Evolutionary conservation across 257 asterid genomes (phyloP), one percentile per base, ranked within the genome.

Genomic region (Agastache rugosa): DNA sequence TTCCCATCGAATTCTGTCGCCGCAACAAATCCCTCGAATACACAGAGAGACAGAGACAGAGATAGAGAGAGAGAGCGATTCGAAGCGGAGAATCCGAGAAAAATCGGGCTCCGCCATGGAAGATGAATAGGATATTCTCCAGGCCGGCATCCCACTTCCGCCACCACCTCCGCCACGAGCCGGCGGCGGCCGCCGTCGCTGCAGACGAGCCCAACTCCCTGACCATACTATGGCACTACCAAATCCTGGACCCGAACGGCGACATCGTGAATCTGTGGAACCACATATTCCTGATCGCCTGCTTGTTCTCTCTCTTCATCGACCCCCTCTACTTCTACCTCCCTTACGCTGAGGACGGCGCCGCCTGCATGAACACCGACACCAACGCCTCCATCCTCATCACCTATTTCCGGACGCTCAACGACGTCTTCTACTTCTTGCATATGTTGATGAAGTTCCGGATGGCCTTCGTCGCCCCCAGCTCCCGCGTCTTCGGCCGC

Each of bases 81-180:
- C 7, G 9, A 8, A 29, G 83, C 81, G 90, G 88, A 81, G 83
- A 78, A 80, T 82, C 87, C 85, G 86, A 77, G 1, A 19, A 42
- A 37, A 69, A 66, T 74, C 81, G 96, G 96, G 71, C 85, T 89
- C 97, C 93, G 95, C 97, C 80, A 91, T 90, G 97, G 97, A 90
- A 87, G 94, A 94, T 94, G 98, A 87, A 80, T 94, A 90, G 87
- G 35, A 73, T 94, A 85, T 80, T 94, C 83, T 63, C 81, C 74
- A 82, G 82, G 84, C 96, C 92, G 80, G 95, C 93, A 23, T 90
- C 93, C 72, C 99, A 87, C 83, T 74, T 92, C 85, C 95, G 97
- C 92, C 91, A 86, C 45, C 34, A 86, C 45, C 34, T 90, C 80
- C 78, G 48, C 51, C 82, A 69, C 77, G 71, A 58, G 54, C 39